A percentile compares a stretch with the other conserved stretches of the same genome.
Conservation (phyloP, 805 yeast species). For the Metschnikowia lochheadii region DNA sequence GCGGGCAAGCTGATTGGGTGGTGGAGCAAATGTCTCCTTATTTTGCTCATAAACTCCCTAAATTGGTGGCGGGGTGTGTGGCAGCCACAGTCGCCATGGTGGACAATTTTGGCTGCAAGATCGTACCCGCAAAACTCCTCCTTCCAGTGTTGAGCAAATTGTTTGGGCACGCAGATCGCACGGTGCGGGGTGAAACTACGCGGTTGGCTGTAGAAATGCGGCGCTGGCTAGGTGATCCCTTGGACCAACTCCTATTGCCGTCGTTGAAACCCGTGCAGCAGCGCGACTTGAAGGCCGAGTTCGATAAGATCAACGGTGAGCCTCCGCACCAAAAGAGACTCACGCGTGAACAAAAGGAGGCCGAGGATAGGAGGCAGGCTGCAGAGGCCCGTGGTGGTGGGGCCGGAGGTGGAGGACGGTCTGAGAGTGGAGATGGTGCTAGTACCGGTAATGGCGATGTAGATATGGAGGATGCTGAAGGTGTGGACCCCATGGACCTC, state of each 20-base stretch:
- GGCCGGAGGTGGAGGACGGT: constrained; percentile 5
- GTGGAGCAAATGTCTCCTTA: constrained; percentile 65
- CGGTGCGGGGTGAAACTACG: constrained; percentile 77
- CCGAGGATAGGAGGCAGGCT: constrained; percentile 24
- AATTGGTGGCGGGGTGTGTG: constrained; percentile 66
- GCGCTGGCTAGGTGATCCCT: constrained; percentile 66
- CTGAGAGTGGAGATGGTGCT: constrained; percentile 16
- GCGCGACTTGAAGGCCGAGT: constrained; percentile 69
- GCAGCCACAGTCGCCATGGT: constrained; percentile 54
- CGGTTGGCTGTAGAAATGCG: constrained; percentile 63
- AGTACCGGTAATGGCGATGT: constrained; percentile 15
- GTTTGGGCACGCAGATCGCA: constrained; percentile 81
- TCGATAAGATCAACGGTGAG: constrained; percentile 46
- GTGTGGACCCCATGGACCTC: constrained; percentile 61
- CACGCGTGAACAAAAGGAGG: constrained; percentile 50
- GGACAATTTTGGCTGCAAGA: constrained; percentile 58
- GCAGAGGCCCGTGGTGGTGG: constrained; percentile 2
- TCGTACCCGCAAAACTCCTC: constrained; percentile 54
- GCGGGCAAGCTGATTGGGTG: constrained; percentile 58
- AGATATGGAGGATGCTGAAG: constrained; percentile 30
- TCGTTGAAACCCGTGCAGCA: constrained; percentile 89
- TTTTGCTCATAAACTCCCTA: constrained; percentile 64
- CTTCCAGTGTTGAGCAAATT: constrained; percentile 59
- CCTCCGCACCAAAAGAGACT: constrained; percentile 51
- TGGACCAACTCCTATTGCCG: constrained; percentile 58